phyloP scores from a whole-genome alignment of 441 rosid genomes.

The Monsonia emarginata region DNA sequence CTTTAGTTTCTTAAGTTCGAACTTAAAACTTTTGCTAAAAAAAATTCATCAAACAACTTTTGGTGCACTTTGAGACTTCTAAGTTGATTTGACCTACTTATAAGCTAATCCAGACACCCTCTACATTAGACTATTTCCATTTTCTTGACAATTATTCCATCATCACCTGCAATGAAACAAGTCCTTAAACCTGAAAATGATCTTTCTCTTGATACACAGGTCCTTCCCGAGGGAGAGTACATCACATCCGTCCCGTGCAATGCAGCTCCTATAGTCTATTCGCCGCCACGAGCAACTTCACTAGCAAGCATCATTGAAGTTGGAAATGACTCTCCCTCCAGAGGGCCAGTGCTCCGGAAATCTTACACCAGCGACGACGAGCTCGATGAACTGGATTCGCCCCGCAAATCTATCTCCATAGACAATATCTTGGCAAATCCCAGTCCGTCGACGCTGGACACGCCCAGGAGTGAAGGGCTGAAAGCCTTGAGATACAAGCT shows the following conservation, averaged over 20 bases:
- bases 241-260: conserved; percentile 44
- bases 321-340: conserved; percentile 38
- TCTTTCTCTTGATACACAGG: conserved; percentile 28
- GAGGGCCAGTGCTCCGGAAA: conserved; percentile 58
- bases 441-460: conserved; percentile 25
- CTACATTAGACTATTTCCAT: too few species aligned
- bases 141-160: too few species aligned
- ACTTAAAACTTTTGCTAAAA: too few species aligned
- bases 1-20: too few species aligned
- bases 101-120: too few species aligned
- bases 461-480: conserved; percentile 36
- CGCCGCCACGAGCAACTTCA: conserved; percentile 53
- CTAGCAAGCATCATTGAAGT: conserved; percentile 30
- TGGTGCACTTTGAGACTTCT: too few species aligned
- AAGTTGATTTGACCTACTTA: too few species aligned
- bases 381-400: conserved; percentile 78
- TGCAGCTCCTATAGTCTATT: conserved; percentile 55
- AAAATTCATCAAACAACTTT: too few species aligned
- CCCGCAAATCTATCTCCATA: conserved; percentile 48
- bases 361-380: conserved; percentile 84
- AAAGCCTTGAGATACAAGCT: conserved; percentile 64
- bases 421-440: conserved; percentile 32
- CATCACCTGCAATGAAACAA: too few species aligned
- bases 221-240: conserved; percentile 27
- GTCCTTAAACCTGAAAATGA: neutral